A percentile compares a stretch with the other conserved stretches of the same genome.
These are phyloP conservation scores for Besnoitia besnoiti DNA, from an alignment of 169 alveolate species.

Conservation along the genomic window DNA sequence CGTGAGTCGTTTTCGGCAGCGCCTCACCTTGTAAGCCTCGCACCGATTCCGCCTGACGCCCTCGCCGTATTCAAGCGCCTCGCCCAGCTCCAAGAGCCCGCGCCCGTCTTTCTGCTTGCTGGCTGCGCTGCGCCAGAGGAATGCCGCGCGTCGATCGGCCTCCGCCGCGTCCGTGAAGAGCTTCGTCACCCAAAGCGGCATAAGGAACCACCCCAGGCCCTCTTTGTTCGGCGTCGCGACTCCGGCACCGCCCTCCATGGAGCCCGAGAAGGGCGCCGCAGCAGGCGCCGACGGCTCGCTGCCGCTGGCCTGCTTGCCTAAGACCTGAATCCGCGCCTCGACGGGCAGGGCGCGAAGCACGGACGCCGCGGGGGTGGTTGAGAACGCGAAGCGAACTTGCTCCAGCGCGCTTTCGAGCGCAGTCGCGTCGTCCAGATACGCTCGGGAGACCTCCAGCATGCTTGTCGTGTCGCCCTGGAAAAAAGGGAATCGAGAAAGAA, in stretches of 20 bases:
- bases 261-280: not conserved
- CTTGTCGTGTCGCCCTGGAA: conserved; percentile 20
- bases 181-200: not conserved
- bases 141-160: not conserved
- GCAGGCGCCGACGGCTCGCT: not conserved
- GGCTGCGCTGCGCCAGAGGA: not conserved
- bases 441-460: not conserved
- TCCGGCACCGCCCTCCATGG: not conserved
- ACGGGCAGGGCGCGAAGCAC: not conserved
- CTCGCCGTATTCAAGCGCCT: not conserved
- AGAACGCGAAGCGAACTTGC: not conserved
- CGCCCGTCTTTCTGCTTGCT: conserved; percentile 14
- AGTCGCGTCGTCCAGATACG: not conserved
- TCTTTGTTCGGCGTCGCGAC: not conserved
- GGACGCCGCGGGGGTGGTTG: not conserved
- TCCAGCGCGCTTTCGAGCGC: not conserved
- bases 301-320: not conserved
- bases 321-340: not conserved
- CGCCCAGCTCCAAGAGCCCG: conserved; percentile 20
- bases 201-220: not conserved
- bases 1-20: too few species aligned
- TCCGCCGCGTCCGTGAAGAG: not conserved
- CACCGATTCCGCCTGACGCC: not conserved
- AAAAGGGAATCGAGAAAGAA: not conserved
- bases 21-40: conserved; percentile 25